Evolutionary conservation across 1,139 yeast genomes (phyloP), one percentile per base, ranked within the genome.

Genomic region (Blastobotrys arbuscula): DNA sequence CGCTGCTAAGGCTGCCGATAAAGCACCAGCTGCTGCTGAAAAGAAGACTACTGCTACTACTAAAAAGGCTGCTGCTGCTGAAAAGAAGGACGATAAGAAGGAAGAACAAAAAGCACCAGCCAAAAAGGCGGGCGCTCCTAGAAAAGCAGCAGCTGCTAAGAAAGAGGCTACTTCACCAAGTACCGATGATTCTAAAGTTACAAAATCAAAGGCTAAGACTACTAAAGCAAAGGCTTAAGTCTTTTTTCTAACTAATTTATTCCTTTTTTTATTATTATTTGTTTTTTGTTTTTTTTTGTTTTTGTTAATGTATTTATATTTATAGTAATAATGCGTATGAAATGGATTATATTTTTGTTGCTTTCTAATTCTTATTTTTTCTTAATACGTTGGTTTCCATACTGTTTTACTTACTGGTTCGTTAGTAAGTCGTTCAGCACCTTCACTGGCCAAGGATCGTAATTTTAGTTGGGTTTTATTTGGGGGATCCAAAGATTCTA

Each of bases 401-500:
- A 39, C n/a, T 3, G 20, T 28, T 44, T 45, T 40, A 5, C 30
- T 40, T 6, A 12, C 18, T 20, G 28, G 15, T 21, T 44, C 37
- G 10, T 34, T 16, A 10, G 15, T n/a, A n/a, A 34, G 18, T 19
- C 6, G 6, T 2, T 36, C 6, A 2, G 41, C 19, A 19, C 43
- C 43, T 35, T 39, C 26, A 3, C 18, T 5, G 16, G 38, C 30
- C 33, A 40, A 52, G 34, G 43, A 39, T 13, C 71, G 51, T 42
- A 66, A 50, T 23, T 51, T 41, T 16, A 49, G 42, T 45, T 67
- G 70, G 13, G 59, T 49, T 15, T 51, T 44, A 16, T 59, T 55
- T 1, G 71, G 69, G 16, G 58, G 55, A 2, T 56, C 58, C 20
- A 67, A 52, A 24, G 53, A 53, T 15, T 54, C 51, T 18, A 66